These are phyloP conservation scores for Basidioascus undulatus DNA, from an alignment of 768 basidiomycete species.

Conservation along the genomic window DNA sequence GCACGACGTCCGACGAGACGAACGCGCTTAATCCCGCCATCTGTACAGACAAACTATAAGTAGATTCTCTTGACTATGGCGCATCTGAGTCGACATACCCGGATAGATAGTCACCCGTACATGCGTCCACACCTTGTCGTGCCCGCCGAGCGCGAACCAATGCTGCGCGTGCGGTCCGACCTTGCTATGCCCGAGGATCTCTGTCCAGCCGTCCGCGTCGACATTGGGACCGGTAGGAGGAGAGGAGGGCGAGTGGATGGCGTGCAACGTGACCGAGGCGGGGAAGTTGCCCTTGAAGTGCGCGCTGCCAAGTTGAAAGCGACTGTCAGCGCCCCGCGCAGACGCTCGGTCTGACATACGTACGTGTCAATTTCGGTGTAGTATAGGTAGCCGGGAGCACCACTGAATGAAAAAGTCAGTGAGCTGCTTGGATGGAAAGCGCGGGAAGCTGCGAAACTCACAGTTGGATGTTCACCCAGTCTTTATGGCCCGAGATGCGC, in stretches of 20 bases:
- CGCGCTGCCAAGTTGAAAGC: too few species aligned
- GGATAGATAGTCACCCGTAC: conserved; percentile 73
- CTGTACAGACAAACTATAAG: conserved; percentile 16
- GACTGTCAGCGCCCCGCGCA: too few species aligned
- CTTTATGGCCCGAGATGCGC: conserved; percentile 42
- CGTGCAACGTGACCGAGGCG: conserved; percentile 59
- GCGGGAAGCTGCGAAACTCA: conserved; percentile 21
- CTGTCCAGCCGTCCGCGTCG: conserved; percentile 29
- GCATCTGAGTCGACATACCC: conserved; percentile 12
- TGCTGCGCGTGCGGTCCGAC: conserved; percentile 77
- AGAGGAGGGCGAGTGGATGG: conserved; percentile 16
- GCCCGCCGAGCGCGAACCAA: conserved; percentile 48
- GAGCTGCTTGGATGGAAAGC: not conserved
- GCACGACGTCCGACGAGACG: conserved; percentile 46
- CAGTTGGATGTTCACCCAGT: conserved; percentile 81
- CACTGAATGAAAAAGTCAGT: conserved; percentile 24
- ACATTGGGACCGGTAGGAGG: not conserved
- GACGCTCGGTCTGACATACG: too few species aligned
- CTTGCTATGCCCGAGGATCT: conserved; percentile 48
- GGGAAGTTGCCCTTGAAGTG: conserved; percentile 95
- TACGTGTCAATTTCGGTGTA: conserved; percentile 74
- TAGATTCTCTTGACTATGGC: not conserved
- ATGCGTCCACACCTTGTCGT: conserved; percentile 43
- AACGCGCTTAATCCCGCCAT: conserved; percentile 88
- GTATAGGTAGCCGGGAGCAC: conserved; percentile 42